Percentiles rank a stretch among this genome's conserved stretches.
These are phyloP conservation scores for Microsporum canis DNA, from an alignment of 2,329 filamentous ascomycete species.

Conservation along the genomic window DNA sequence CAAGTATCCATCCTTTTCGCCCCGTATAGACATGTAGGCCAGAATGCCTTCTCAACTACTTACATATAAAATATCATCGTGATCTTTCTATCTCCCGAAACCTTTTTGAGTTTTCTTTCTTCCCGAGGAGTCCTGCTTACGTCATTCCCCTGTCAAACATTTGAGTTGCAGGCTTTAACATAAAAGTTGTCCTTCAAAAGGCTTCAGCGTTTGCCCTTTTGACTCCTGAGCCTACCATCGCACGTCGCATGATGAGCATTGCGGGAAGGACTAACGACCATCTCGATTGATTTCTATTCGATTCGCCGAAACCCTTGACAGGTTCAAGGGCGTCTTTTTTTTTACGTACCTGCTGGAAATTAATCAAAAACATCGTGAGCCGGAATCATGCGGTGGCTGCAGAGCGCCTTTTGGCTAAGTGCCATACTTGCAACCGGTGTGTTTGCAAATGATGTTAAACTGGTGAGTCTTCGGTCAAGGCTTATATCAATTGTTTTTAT, in stretches of 20 bases:
- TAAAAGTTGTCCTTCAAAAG: neutral
- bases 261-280: neutral
- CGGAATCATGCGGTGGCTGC: slow-evolving; percentile 31
- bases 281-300: neutral
- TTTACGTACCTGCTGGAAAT: neutral
- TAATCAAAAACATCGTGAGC: neutral
- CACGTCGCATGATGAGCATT: slow-evolving; percentile 1
- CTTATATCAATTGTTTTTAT: neutral
- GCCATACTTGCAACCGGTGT: slow-evolving; percentile 29
- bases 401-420: slow-evolving; percentile 27
- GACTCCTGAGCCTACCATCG: neutral
- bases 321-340: neutral
- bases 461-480: slow-evolving; percentile 24
- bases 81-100: neutral
- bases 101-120: neutral
- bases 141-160: neutral
- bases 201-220: neutral
- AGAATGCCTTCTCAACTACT: neutral
- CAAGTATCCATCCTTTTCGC: slow-evolving; percentile 17
- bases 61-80: neutral
- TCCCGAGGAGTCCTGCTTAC: slow-evolving; percentile 3
- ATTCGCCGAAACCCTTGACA: neutral
- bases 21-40: neutral
- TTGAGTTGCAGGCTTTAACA: neutral
- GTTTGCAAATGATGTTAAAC: slow-evolving; percentile 36